Conservation (phyloP, 306 rosid genomes). For the Herpetospermum pedunculosum region DNA sequence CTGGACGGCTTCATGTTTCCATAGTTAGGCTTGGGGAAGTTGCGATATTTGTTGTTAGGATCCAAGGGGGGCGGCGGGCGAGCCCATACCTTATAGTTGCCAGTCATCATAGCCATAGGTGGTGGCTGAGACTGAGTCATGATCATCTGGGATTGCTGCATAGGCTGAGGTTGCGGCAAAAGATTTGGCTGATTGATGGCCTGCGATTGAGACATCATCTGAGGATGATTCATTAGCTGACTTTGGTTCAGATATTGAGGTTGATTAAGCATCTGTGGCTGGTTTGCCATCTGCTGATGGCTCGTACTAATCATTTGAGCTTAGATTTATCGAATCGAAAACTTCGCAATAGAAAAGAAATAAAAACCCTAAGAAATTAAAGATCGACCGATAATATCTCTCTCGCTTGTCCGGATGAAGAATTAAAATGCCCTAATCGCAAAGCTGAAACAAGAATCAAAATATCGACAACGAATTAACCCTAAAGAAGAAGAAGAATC, state of each 20-base stretch:
- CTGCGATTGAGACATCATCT: slow-evolving; percentile 29
- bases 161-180: slow-evolving; percentile 5
- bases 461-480: neutral
- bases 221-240: slow-evolving; percentile 20
- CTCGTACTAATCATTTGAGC: slow-evolving; percentile 25
- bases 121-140: slow-evolving; percentile 29
- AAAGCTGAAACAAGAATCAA: neutral
- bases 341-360: neutral
- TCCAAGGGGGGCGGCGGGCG: slow-evolving; percentile 22
- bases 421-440: neutral
- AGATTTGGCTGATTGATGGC: slow-evolving; percentile 19
- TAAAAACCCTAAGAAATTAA: neutral
- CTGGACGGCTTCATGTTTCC: slow-evolving; percentile 13
- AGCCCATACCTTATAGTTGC: slow-evolving; percentile 29
- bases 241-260: slow-evolving; percentile 15
- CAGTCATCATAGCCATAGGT: slow-evolving; percentile 37
- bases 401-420: neutral
- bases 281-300: slow-evolving; percentile 19
- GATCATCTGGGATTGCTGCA: slow-evolving; percentile 25
- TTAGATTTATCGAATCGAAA: slow-evolving; percentile 13
- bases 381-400: neutral
- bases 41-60: slow-evolving; percentile 10
- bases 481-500: too few relatives aligned
- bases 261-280: slow-evolving; percentile 20
- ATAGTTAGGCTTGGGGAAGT: slow-evolving; percentile 14